Conservation (phyloP, 23 red algal species). For the Gracilaria domingensis region DNA sequence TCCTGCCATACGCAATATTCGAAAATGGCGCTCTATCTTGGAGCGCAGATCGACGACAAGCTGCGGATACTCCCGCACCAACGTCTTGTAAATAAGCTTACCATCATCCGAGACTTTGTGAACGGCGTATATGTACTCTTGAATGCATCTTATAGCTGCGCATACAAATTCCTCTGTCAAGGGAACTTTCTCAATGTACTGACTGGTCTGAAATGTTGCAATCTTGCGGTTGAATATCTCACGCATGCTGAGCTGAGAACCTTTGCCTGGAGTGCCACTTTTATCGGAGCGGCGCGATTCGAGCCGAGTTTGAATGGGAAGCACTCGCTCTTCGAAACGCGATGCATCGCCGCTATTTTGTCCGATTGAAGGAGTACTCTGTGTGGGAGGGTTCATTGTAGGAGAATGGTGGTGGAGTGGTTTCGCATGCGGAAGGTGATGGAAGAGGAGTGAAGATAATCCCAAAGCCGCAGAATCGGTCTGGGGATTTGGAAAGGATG, state of each 20-base stretch:
- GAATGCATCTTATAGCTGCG: background rate
- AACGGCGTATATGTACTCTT: background rate
- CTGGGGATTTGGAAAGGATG: too few species aligned
- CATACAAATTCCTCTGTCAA: background rate
- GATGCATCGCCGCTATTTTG: background rate
- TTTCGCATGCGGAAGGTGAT: too few species aligned
- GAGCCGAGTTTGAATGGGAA: background rate
- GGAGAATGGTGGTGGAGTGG: too few species aligned
- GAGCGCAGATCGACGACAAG: background rate
- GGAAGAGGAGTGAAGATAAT: too few species aligned
- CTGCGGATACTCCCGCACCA: background rate
- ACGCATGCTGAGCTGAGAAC: constrained; percentile 6
- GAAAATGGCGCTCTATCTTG: constrained; percentile 24
- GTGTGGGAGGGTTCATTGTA: too few species aligned
- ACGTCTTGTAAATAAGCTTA: background rate
- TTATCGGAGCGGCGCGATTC: background rate
- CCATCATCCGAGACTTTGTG: background rate
- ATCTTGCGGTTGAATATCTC: constrained; percentile 35
- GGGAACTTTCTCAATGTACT: background rate
- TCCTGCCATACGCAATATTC: background rate
- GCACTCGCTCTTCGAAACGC: background rate
- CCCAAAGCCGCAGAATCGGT: too few species aligned
- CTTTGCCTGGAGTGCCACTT: background rate
- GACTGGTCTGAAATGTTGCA: background rate
- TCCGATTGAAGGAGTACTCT: background rate